Evolutionary conservation across 148 eudicot genomes (phyloP).

Genomic region (Vaccinium myrtillus): DNA sequence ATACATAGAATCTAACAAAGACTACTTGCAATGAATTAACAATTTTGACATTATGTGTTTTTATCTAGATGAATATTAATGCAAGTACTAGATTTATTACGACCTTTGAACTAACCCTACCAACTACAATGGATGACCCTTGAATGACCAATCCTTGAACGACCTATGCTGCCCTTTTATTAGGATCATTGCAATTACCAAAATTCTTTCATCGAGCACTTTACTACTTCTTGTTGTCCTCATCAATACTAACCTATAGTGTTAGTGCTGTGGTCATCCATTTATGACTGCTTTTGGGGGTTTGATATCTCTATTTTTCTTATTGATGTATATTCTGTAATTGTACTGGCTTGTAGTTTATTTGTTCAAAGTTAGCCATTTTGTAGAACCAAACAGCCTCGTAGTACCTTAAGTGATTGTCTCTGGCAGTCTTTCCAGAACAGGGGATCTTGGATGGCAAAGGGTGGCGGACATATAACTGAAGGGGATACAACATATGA

Average conservation of each 20-base stretch:
- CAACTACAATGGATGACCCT: too few relatives aligned
- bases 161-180: too few relatives aligned
- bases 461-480: conserved; percentile 30
- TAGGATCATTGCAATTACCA: too few relatives aligned
- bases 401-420: neutral
- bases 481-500: conserved; percentile 39
- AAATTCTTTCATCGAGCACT: too few relatives aligned
- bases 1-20: too few relatives aligned
- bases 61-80: too few relatives aligned
- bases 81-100: too few relatives aligned
- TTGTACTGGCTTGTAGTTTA: neutral
- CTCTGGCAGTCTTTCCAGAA: conserved; percentile 40
- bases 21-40: too few relatives aligned
- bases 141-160: too few relatives aligned
- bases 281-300: neutral
- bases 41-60: too few relatives aligned
- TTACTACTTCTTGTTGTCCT: too few relatives aligned
- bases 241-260: neutral
- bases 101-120: too few relatives aligned
- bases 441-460: conserved; percentile 49
- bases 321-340: neutral
- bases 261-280: neutral
- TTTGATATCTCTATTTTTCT: neutral
- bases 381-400: neutral
- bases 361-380: neutral